phyloP scores from a whole-genome alignment of 108 stramenopile species.

The Thalassiosira profunda region DNA sequence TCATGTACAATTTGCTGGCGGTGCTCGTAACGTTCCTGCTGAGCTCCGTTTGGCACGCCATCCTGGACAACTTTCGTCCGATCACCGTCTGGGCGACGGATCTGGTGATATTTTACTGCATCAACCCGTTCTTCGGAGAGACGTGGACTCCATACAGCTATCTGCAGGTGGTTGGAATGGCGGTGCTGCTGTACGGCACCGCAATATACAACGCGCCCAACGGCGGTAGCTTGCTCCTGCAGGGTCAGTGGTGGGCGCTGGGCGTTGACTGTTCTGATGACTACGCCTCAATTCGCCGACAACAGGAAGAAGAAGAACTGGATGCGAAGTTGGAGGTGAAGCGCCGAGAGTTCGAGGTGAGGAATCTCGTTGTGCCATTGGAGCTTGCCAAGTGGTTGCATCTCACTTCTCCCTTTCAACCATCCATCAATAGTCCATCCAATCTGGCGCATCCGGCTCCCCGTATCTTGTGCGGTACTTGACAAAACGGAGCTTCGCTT shows the following conservation, averaged over 20 bases:
- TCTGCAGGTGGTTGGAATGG: conserved; percentile 91
- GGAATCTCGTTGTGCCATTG: conserved; percentile 24
- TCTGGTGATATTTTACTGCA: conserved; percentile 89
- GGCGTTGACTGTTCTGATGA: conserved; percentile 67
- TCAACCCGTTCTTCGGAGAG: conserved; percentile 86
- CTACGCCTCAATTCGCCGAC: conserved; percentile 62
- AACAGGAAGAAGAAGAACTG: conserved; percentile 51
- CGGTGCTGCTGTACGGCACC: conserved; percentile 94
- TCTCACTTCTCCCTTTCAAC: not conserved
- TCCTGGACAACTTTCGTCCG: conserved; percentile 97
- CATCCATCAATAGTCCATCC: not conserved
- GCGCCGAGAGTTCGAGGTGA: conserved; percentile 50
- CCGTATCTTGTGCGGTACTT: conserved; percentile 21
- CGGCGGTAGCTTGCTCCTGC: conserved; percentile 77
- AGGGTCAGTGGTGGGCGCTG: conserved; percentile 77
- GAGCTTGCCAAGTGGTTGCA: not conserved
- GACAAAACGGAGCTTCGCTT: conserved; percentile 1
- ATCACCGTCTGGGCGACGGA: conserved; percentile 90
- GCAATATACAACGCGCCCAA: conserved; percentile 96
- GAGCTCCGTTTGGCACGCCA: conserved; percentile 96
- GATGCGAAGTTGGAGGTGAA: conserved; percentile 64
- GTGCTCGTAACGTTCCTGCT: conserved; percentile 94
- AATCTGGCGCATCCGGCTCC: conserved; percentile 10
- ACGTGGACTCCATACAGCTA: conserved; percentile 87
- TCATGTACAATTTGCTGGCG: conserved; percentile 95